Base-by-base conservation (phyloP, 2,329 filamentous ascomycete genomes). In the Phyllosticta citriasiana region DNA sequence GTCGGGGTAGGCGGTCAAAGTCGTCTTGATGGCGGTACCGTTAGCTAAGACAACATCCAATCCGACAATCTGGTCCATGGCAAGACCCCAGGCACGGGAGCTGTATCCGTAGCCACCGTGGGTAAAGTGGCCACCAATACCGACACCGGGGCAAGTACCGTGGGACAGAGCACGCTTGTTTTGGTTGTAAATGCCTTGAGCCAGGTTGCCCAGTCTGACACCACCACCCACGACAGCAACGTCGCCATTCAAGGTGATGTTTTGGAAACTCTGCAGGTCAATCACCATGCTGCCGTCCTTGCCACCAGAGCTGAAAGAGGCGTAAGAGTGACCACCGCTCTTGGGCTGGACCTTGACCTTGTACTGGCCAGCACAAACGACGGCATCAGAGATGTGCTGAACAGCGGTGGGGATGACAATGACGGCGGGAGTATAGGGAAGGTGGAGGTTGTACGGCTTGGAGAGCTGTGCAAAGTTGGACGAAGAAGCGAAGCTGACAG, bases 251-350 rank as follows among this genome's bases (percentile, higher is more conserved):
- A 81, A 64, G 0, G 70, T 68, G 6, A 82, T 73, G 25, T 72
- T 70, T 63, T 78, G 76, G 64, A 82, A 74, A 19, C 73, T 68
- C 64, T 78, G 71, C 57, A 82, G 71, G 65, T 79, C 76, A 30
- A 82, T 75, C 7, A 79, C 73, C 65, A 82, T 69, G 52, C 76
- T 74, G 3, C 79, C 79, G 61, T 82, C 72, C 65, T 79, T 74
- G 7, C 79, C 79, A 30, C 79, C 79, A 0, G 79, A 74, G 3
- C 78, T 78, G 63, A 76, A 78, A 0, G 77, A 78, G 0, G 76
- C 84, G 64, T 85, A 88, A 0, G 83, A 87, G 66, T 88, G 85
- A 0, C 85, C 85, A 3, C 85, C 85, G 1, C 83, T 84, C 64
- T 79, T 82, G 24, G 85, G 80, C 67, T 87, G 84, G 0, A 87